phyloP scores from a whole-genome alignment of 2,329 filamentous ascomycete genomes.

The Alternaria triticina region DNA sequence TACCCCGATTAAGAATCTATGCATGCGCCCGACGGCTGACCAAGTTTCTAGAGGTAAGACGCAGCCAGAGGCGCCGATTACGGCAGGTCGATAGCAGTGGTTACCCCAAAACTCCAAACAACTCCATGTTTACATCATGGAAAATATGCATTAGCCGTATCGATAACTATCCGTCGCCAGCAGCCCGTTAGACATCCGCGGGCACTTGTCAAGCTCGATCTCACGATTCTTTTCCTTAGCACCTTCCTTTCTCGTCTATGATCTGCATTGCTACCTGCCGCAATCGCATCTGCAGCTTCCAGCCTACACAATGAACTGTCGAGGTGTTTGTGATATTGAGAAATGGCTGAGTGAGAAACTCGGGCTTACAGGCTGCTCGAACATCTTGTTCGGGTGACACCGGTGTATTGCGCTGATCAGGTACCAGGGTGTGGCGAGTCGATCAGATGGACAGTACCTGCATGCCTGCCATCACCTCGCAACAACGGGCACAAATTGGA shows the following conservation, averaged over 20 bases:
- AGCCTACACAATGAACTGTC: background rate
- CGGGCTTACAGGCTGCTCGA: background rate
- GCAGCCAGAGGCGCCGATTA: slow-evolving; percentile 5
- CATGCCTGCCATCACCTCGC: background rate
- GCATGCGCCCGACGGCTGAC: background rate
- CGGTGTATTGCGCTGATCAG: background rate
- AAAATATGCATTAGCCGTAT: slow-evolving; percentile 16
- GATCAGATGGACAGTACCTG: background rate
- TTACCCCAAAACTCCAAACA: slow-evolving; percentile 1
- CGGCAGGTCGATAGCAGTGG: slow-evolving; percentile 19
- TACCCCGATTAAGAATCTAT: background rate
- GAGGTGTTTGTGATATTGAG: background rate
- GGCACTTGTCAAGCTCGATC: slow-evolving; percentile 3
- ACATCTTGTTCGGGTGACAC: background rate
- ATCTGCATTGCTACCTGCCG: slow-evolving; percentile 9
- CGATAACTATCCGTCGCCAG: slow-evolving; percentile 23
- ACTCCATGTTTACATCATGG: slow-evolving; percentile 25
- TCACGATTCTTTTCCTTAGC: background rate
- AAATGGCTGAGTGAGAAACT: background rate
- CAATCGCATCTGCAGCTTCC: background rate
- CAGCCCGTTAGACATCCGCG: slow-evolving; percentile 15
- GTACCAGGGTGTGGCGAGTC: background rate
- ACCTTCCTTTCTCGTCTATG: slow-evolving; percentile 29
- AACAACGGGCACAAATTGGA: background rate
- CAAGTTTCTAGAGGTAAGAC: slow-evolving; percentile 3